phyloP scores from a whole-genome alignment of 1,284 basidiomycete species.

The Malassezia arunalokei region DNA sequence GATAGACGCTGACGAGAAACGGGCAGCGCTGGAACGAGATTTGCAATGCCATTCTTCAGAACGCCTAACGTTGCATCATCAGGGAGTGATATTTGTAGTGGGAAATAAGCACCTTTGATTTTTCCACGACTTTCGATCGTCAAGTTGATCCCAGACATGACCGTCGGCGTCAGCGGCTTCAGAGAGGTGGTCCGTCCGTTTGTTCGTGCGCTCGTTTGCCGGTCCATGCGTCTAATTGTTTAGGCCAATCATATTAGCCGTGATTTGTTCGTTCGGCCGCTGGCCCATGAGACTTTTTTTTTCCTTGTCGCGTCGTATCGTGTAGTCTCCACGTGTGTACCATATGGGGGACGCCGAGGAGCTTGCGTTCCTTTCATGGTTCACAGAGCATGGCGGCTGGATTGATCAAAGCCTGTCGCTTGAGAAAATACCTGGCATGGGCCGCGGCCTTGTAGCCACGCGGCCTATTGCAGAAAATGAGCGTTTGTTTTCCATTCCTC shows the following conservation, averaged over 20 bases:
- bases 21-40: conserved; percentile 19
- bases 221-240: no score
- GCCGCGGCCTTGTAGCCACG: conserved; percentile 61
- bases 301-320: no score
- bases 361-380: conserved; percentile 46
- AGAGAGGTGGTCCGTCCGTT: no score
- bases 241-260: no score
- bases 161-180: not conserved
- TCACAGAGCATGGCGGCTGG: conserved; percentile 42
- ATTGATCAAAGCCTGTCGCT: conserved; percentile 49
- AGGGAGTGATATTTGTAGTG: conserved; percentile 6
- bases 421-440: conserved; percentile 53
- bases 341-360: conserved; percentile 13
- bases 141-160: not conserved
- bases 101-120: conserved; percentile 10
- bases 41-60: conserved; percentile 31
- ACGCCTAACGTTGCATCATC: conserved; percentile 24
- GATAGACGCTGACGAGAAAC: conserved; percentile 36
- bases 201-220: no score
- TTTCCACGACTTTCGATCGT: conserved; percentile 4
- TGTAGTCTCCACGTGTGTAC: no score
- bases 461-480: conserved; percentile 62
- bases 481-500: conserved; percentile 70
- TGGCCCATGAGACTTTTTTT: no score
- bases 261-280: not conserved